Base-by-base conservation (phyloP, 768 basidiomycete species). In the Naematelia aurantialba region DNA sequence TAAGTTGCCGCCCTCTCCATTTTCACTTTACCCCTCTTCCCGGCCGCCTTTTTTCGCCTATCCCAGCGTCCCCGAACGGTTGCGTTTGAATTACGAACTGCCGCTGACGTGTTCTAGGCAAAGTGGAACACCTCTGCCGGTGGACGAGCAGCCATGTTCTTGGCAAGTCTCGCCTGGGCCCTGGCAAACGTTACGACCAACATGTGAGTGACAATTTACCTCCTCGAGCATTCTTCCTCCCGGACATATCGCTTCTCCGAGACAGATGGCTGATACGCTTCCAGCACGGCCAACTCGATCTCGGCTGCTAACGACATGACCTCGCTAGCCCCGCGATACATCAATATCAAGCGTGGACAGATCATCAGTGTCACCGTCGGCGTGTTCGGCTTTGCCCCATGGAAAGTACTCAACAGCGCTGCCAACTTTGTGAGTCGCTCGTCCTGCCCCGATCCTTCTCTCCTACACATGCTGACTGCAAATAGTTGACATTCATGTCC, bases 231-330 rank as follows among this genome's bases (percentile, higher is more conserved):
- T n/a, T n/a, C n/a, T n/a, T n/a, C n/a, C n/a, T n/a, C 34, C 11
- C 2, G 10, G 29, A 11, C 55, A 39, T 25, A 12, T 10, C 10
- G 19, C 19, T 24, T n/a, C 27, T 30, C 13, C 31, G 30, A 25
- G 12, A 24, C 10, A 46, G 46, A 5, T 25, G 22, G 22, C 52
- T 42, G 24, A 47, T 27, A 12, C 10, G 10, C 34, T 19, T 26
- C 13, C 44, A 69, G 62, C 44, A 58, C 62, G 1, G 60, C 63
- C 54, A 68, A 68, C 58, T 62, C 62, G n/a, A 70, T 71, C 58
- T 66, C 70, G 1, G 68, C 70, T 39, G 70, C 70, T 1, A 76
- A 71, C 45, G 72, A 76, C 55, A 55, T 76, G 55, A 70, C 68
- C 8, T 63, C 63, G 14, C 48, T 73, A 4, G 47, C 62, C 5